These are phyloP conservation scores for Pseudogymnoascus sp. DNA, from an alignment of 2,329 filamentous ascomycete genomes.

Conservation along the genomic window DNA sequence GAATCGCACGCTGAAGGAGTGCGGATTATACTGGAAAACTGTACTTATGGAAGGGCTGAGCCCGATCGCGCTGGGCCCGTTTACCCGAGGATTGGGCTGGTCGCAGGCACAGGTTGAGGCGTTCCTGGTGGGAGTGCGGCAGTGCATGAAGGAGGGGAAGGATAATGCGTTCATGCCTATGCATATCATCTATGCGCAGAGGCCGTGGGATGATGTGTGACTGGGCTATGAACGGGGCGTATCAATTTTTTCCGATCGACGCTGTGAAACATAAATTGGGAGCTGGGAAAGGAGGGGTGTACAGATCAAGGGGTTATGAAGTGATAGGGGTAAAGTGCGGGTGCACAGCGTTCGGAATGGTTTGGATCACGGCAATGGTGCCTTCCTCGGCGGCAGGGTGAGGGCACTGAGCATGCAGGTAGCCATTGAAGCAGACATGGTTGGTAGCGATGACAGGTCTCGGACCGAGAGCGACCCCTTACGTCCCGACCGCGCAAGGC, in stretches of 20 bases:
- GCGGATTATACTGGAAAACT: constrained; percentile 46
- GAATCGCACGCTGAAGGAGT: constrained; percentile 44
- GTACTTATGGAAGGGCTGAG: constrained; percentile 45
- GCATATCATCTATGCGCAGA: constrained; percentile 14
- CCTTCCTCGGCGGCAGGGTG: neutral
- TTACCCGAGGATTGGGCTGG: constrained; percentile 45
- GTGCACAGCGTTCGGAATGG: neutral
- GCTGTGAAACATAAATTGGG: neutral
- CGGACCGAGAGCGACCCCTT: neutral
- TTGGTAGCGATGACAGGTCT: neutral
- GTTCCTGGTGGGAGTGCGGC: constrained; percentile 42
- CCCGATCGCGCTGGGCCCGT: constrained; percentile 46
- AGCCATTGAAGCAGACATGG: neutral
- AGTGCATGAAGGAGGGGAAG: constrained; percentile 37
- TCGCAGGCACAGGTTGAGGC: constrained; percentile 41
- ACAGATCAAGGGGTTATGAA: neutral
- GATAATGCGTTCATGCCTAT: constrained; percentile 13
- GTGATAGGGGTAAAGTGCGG: neutral
- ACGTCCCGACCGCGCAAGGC: neutral
- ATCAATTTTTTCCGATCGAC: neutral
- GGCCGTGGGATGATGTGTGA: constrained; percentile 11
- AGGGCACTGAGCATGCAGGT: neutral
- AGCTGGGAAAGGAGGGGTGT: neutral
- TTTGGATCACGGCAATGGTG: neutral
- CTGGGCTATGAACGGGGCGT: neutral